Evolutionary conservation across 1,139 yeast genomes (phyloP), one percentile per base, ranked within the genome.

Genomic region (Geotrichum fermentans): DNA sequence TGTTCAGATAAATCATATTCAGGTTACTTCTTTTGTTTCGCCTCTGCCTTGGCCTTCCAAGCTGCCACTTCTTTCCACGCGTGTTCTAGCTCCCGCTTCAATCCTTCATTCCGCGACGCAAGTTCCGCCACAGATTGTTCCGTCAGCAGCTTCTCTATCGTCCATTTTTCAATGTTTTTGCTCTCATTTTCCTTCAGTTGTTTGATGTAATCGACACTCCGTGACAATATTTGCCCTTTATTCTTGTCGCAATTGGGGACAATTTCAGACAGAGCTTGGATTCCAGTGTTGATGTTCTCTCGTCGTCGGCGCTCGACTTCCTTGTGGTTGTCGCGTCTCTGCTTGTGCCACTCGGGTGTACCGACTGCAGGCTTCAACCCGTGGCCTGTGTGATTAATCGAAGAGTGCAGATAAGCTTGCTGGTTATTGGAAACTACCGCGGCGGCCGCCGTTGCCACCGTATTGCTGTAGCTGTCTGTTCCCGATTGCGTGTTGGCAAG

Each of bases 281-380:
- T 90, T 11, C 97, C 97, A 46, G 77, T 74, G 68, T 90, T 92
- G 64, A 92, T 92, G 45, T 84, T 81, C 64, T 92, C 97, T 61
- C 99, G 80, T 64, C 99, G 82, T 61, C 97, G 81, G 63, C 97
- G 79, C 71, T 92, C 99, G 29, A 92, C 98, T 69, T 94, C 98
- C 69, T 92, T 92, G 72, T 92, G 99, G 67, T 88, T 90, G 60
- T 86, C 87, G 60, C 86, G 82, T 59, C 97, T 79, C 28, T 36
- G 78, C 58, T 78, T 78, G 63, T 84, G 90, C 95, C 96, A 89
- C 66, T 87, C 96, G 29, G 84, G 94, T 17, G 87, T 71, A 11
- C 85, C 61, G 61, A 72, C 59, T 74, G 82, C 65, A 13, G 78
- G 74, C 51, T 70, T 69, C n/a, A n/a, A n/a, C n/a, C n/a, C n/a